Conservation (phyloP, 805 yeast genomes). For the Kodamaea lidongshanica region DNA sequence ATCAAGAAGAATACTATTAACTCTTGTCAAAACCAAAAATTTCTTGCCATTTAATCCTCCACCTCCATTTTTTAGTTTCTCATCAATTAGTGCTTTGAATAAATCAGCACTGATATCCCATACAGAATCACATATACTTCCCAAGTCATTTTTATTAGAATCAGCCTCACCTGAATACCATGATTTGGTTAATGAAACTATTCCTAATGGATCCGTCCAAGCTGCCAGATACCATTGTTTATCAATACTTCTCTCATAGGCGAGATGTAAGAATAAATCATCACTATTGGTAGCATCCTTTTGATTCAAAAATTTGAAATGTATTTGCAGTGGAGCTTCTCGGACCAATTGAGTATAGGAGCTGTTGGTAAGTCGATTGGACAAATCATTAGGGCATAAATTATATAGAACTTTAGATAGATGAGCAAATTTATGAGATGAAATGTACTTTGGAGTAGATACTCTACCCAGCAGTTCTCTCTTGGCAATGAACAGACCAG, state of each 20-base stretch:
- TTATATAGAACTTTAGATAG: slow-evolving; percentile 55
- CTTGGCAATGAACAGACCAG: slow-evolving; percentile 22
- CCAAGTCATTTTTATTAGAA: slow-evolving; percentile 19
- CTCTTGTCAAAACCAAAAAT: slow-evolving; percentile 60
- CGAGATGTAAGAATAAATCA: slow-evolving; percentile 76
- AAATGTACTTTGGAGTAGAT: slow-evolving; percentile 18
- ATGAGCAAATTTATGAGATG: slow-evolving; percentile 33
- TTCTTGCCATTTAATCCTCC: slow-evolving; percentile 43
- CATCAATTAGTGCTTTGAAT: slow-evolving; percentile 31
- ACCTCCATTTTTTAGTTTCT: slow-evolving; percentile 26
- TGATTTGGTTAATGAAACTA: slow-evolving; percentile 52
- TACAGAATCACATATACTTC: slow-evolving; percentile 57
- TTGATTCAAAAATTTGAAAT: slow-evolving; percentile 29
- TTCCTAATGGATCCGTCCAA: slow-evolving; percentile 84
- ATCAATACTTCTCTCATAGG: slow-evolving; percentile 78
- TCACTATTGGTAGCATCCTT: slow-evolving; percentile 35
- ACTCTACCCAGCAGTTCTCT: slow-evolving; percentile 9
- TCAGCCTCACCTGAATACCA: slow-evolving; percentile 41
- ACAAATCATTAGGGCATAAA: slow-evolving; percentile 37
- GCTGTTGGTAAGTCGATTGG: slow-evolving; percentile 9
- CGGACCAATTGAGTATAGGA: slow-evolving; percentile 30
- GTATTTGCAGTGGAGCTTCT: slow-evolving; percentile 32
- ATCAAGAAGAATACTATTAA: slow-evolving; percentile 71
- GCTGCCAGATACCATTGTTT: slow-evolving; percentile 81
- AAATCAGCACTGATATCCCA: slow-evolving; percentile 54